Conservation (phyloP, 129 eudicot genomes). For the Ambrosia artemisiifolia region DNA sequence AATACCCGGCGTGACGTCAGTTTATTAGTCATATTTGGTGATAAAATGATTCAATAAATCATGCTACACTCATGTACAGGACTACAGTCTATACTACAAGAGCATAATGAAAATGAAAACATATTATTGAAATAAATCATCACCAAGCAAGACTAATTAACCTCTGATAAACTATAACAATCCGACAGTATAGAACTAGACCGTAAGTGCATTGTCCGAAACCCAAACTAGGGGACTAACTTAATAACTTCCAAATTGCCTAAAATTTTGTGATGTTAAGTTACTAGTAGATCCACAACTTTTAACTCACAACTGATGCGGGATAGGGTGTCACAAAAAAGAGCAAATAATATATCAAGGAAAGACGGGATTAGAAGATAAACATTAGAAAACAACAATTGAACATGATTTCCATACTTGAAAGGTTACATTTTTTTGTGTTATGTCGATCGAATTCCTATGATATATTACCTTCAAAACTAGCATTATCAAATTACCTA, state of each 20-base stretch:
- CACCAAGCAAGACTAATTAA: not conserved
- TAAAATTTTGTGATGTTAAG: not conserved
- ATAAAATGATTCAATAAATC: not conserved
- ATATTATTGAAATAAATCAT: not conserved
- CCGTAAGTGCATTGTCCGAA: too few species aligned
- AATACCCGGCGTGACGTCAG: not conserved
- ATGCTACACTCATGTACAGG: not conserved
- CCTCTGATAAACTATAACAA: not conserved
- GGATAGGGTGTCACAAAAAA: not conserved
- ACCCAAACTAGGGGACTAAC: not conserved
- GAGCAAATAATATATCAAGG: not conserved
- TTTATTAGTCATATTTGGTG: not conserved
- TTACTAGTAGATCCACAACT: not conserved
- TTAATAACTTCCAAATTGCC: not conserved
- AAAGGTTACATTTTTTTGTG: not conserved
- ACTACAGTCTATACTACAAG: not conserved
- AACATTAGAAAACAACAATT: not conserved
- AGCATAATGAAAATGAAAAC: not conserved
- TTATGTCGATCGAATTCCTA: not conserved
- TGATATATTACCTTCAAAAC: not conserved
- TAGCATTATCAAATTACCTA: not conserved
- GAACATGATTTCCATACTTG: not conserved
- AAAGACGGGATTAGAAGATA: not conserved
- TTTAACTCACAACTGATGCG: not conserved
- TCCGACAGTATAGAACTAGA: not conserved